Evolutionary conservation across 1,284 basidiomycete species (phyloP), one percentile per base, ranked within the genome.

Genomic region (Leccinum cinnamomeum): DNA sequence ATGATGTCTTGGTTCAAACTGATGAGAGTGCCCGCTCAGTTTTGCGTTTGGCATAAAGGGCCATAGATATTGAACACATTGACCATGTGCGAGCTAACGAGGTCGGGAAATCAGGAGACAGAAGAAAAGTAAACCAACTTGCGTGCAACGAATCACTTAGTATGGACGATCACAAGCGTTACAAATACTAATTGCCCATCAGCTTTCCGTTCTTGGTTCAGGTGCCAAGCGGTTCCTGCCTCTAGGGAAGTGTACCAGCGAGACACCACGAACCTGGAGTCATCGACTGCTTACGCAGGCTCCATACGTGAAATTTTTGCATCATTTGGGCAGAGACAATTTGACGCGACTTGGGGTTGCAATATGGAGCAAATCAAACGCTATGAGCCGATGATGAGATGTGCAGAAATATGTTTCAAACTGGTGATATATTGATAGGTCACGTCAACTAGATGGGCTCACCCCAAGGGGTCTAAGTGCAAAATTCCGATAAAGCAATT

Each of bases 131-230:
- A 30, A 20, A 48, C 44, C 16, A n/a, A 46, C 18, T 46, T 46
- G 44, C 5, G n/a, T 54, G 16, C 10, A 11, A 54, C 8, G 20
- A 50, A 33, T 23, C 53, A 58, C 14, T 35, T 12, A 35, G 35
- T n/a, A 7, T 23, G 20, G 33, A 35, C 41, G 6, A 30, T 35
- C 48, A 58, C 16, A 50, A 54, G 16, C 7, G 58, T 53, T 51
- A 41, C 16, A 37, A 41, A 56, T 5, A 5, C 39, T 3, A 16
- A 48, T 35, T 62, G 64, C 71, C 75, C 75, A 76, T 79, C 77
- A 79, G 78, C 76, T 80, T 79, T 79, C 77, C 79, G 77, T 79
- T 79, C 77, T 80, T 77, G 73, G 67, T 75, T 64, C 68, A 60
- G 66, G 60, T 66, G 51, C 48, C 61, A 64, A 62, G 67, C 71